Conservation (phyloP, 2,329 filamentous ascomycete genomes). For the Fusarium hostae region DNA sequence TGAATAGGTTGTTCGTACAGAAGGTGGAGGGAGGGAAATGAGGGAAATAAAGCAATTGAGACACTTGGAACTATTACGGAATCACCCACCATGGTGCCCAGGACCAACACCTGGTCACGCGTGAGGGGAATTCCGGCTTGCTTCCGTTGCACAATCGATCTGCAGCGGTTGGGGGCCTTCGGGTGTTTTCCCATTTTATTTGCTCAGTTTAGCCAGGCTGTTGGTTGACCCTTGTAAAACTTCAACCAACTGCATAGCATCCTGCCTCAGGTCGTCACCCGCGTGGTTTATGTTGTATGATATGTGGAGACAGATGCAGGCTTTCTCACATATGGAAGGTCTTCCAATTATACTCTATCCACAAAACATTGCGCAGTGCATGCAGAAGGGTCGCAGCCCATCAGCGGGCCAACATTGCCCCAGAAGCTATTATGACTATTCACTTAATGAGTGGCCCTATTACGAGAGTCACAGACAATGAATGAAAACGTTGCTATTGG, state of each 20-base stretch:
- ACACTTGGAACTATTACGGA: background rate
- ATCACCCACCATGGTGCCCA: fast-evolving
- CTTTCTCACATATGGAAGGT: background rate
- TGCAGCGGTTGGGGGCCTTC: too few species aligned
- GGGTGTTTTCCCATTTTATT: background rate
- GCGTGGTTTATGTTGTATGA: too few species aligned
- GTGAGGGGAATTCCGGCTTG: background rate
- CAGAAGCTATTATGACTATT: fast-evolving
- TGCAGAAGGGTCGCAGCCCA: fast-evolving
- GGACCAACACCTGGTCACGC: background rate
- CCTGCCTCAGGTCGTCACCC: background rate
- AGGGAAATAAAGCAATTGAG: background rate
- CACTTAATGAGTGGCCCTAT: too few species aligned
- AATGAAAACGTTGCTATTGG: too few species aligned
- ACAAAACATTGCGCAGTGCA: fast-evolving
- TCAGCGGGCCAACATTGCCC: fast-evolving
- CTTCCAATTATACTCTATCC: fast-evolving
- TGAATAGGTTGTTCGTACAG: background rate
- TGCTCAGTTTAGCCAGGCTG: background rate
- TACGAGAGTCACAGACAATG: too few species aligned
- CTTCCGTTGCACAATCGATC: fast-evolving
- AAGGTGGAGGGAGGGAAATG: background rate
- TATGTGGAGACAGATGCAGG: background rate
- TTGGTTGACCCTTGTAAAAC: background rate
- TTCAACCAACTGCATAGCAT: conserved; percentile 3